These are phyloP conservation scores for Pythium brassicae DNA, from an alignment of 352 stramenopile genomes.

Conservation along the genomic window DNA sequence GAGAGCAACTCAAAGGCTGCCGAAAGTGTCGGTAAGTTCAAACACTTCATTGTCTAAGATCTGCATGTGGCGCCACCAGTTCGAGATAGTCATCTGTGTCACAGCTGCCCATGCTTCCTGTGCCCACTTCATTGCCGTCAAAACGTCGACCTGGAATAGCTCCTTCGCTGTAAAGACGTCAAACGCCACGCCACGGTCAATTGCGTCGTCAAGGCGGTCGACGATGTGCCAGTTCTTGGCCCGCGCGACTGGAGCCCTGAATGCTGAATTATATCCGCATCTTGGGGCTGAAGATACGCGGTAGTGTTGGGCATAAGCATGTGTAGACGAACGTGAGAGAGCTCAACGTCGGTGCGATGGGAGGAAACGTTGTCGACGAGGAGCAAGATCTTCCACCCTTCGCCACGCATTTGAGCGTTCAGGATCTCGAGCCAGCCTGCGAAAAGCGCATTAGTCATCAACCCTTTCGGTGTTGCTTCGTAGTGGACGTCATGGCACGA, in stretches of 20 bases:
- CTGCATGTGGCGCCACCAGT: constrained; percentile 3
- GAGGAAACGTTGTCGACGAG: constrained; percentile 1
- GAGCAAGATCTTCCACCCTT: background rate
- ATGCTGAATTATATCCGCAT: too few relatives aligned
- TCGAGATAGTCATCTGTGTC: background rate
- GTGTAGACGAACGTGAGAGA: background rate
- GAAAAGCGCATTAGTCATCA: background rate
- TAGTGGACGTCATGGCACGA: background rate
- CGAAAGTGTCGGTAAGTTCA: too few relatives aligned
- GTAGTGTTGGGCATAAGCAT: background rate
- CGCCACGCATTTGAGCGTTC: background rate
- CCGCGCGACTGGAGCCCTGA: too few relatives aligned
- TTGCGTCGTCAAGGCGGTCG: background rate
- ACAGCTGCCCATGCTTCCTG: background rate
- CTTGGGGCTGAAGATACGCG: background rate
- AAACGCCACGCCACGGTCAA: background rate
- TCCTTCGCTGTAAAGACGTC: background rate
- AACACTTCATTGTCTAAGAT: too few relatives aligned
- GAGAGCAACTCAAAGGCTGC: too few relatives aligned
- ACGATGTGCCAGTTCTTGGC: background rate
- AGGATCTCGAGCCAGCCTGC: background rate
- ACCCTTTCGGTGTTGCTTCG: background rate
- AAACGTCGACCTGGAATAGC: constrained; percentile 1
- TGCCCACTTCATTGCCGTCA: background rate
- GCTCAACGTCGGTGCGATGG: background rate